Evolutionary conservation across 495 filamentous ascomycete species (phyloP), one percentile per base, ranked within the genome.

Genomic region (Rhizodiscina lignyota): DNA sequence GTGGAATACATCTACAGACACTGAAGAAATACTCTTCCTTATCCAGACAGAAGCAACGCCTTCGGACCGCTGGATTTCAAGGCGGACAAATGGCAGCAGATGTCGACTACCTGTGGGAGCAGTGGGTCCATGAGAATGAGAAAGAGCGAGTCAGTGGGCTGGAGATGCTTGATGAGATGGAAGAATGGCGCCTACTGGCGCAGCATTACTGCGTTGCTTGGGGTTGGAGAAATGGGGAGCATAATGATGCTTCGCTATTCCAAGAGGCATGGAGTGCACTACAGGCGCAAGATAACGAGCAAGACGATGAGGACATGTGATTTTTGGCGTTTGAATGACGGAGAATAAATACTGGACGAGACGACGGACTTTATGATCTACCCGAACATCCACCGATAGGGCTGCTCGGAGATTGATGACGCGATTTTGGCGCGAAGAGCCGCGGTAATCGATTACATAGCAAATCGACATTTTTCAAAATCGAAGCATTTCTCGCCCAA

Each of bases 161-260:
- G 36, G 89, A 96, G 55, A 80, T 86, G 63, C 50, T 96, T 42
- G 89, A 97, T 63, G 89, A 97, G 57, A 69, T 93, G 36, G 89
- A 97, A 58, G 89, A 97, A 59, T 94, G 87, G 85, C 61, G 71
- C 47, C 52, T 97, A 51, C 53, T 97, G 46, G 83, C 83, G 3
- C 67, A 67, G 39, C 89, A 97, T 63, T 97, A 97, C 55, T 77
- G 85, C 42, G 66, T 96, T 37, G 76, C 67, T 6, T 94, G 87
- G 87, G 86, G 71, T 0, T 83, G 77, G 77, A 63, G 69, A 34
- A 66, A 67, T 36, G 58, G 53, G 0, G 34, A 39, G 22, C 48
- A 43, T 32, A 48, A 23, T 10, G 37, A 38, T 0, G 51, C 39
- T 18, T 41, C 36, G 5, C 34, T 47, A 28, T 51, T 51, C 31